These are phyloP conservation scores for Pseudogymnoascus sp. DNA, from an alignment of 2,329 filamentous ascomycete genomes.

Conservation along the genomic window DNA sequence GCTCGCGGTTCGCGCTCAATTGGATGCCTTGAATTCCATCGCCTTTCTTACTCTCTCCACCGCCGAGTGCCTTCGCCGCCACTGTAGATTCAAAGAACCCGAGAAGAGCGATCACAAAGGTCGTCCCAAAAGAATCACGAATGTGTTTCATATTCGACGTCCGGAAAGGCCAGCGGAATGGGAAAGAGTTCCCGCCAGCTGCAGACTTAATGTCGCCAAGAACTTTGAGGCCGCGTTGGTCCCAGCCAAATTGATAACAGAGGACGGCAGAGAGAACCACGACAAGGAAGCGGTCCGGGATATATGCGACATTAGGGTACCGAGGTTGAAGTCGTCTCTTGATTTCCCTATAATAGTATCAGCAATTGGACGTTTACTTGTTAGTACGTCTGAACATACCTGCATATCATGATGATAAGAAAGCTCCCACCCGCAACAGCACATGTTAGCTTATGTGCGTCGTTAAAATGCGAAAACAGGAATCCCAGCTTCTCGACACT, in stretches of 20 bases:
- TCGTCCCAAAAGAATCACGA: constrained; percentile 79
- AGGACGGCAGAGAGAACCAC: constrained; percentile 79
- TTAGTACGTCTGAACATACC: constrained; percentile 43
- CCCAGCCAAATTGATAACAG: constrained; percentile 71
- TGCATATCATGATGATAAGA: constrained; percentile 79
- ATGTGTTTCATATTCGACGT: constrained; percentile 72
- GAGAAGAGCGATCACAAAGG: constrained; percentile 86
- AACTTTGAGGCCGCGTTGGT: constrained; percentile 71
- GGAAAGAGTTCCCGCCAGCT: constrained; percentile 61
- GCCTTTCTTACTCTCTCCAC: constrained; percentile 42
- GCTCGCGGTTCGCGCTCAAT: constrained; percentile 84
- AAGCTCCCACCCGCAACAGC: constrained; percentile 75
- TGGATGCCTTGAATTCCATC: constrained; percentile 71
- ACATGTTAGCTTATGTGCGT: constrained; percentile 68
- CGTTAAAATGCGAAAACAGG: constrained; percentile 57
- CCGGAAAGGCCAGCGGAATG: constrained; percentile 81
- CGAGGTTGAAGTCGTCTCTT: constrained; percentile 76
- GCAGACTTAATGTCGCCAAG: constrained; percentile 74
- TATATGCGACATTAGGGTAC: constrained; percentile 73
- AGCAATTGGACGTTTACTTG: constrained; percentile 11
- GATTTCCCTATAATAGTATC: constrained; percentile 52
- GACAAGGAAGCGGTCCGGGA: constrained; percentile 86
- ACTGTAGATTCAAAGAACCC: constrained; percentile 99
- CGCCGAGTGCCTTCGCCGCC: constrained; percentile 81
- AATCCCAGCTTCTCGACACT: constrained; percentile 82